Evolutionary conservation across 1,284 basidiomycete genomes (phyloP).

Genomic region (Phlebopus sp.): DNA sequence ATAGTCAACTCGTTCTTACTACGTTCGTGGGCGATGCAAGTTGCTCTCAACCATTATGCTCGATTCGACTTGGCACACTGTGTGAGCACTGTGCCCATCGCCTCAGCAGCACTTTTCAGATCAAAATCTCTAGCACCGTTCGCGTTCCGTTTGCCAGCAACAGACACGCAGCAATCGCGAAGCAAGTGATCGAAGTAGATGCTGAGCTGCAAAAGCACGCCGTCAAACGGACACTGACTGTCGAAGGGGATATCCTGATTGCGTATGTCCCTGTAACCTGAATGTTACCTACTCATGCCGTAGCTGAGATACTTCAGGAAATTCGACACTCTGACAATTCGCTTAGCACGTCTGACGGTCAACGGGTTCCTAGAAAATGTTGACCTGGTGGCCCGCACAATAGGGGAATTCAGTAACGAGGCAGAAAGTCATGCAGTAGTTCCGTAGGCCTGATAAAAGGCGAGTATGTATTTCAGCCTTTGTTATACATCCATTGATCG

Average conservation of each 20-base stretch:
- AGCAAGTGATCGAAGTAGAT: conserved; percentile 82
- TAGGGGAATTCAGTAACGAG: conserved; percentile 72
- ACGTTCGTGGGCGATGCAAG: background rate
- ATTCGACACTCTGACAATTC: conserved; percentile 74
- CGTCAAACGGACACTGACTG: conserved; percentile 66
- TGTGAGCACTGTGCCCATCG: conserved; percentile 20
- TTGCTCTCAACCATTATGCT: conserved; percentile 22
- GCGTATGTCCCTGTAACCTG: conserved; percentile 49
- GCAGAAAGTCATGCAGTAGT: conserved; percentile 34
- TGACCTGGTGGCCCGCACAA: conserved; percentile 80
- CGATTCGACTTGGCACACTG: conserved; percentile 28
- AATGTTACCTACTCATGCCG: background rate
- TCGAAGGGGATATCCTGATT: conserved; percentile 64
- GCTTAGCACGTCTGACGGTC: conserved; percentile 76
- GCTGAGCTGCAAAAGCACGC: conserved; percentile 75
- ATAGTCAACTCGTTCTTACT: no score
- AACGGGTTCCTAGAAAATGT: conserved; percentile 87
- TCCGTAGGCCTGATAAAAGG: conserved; percentile 7
- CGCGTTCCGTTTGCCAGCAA: conserved; percentile 73
- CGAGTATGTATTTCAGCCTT: conserved; percentile 11
- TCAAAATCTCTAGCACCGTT: conserved; percentile 52
- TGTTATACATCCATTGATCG: conserved; percentile 15
- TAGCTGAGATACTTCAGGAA: conserved; percentile 42
- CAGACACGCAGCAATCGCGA: conserved; percentile 76
- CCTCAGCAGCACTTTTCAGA: conserved; percentile 4